phyloP scores from a whole-genome alignment of 2,329 filamentous ascomycete genomes.

The Fusarium fujikuroi region DNA sequence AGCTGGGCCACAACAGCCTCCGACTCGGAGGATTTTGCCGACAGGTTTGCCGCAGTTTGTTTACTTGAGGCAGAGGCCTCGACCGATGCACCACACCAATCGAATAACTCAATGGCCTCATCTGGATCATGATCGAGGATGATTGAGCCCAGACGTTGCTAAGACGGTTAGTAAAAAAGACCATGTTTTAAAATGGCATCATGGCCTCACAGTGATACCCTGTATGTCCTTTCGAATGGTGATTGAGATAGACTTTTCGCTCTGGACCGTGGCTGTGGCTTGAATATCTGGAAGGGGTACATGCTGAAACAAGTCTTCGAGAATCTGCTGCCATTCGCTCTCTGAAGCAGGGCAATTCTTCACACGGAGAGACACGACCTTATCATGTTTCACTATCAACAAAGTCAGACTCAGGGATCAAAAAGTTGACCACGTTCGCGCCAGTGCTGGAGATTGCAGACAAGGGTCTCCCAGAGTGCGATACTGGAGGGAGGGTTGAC shows the following conservation, averaged over 20 bases:
- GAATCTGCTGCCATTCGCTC: conserved; percentile 73
- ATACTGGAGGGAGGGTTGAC: conserved; percentile 21
- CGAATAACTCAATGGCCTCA: conserved; percentile 71
- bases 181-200: conserved; percentile 21
- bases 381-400: conserved; percentile 65
- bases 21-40: conserved; percentile 57
- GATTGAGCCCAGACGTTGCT: conserved; percentile 78
- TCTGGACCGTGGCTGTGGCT: conserved; percentile 66
- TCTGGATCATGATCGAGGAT: conserved; percentile 64
- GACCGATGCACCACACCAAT: conserved; percentile 74
- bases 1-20: conserved; percentile 68
- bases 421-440: conserved; percentile 28
- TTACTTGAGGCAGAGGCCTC: conserved; percentile 59
- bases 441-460: conserved; percentile 34
- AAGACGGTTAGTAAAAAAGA: conserved; percentile 35
- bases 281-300: conserved; percentile 65
- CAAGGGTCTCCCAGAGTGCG: conserved; percentile 29
- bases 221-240: conserved; percentile 72
- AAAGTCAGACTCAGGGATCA: conserved; percentile 36
- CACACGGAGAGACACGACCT: conserved; percentile 62
- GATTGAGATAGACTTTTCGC: conserved; percentile 64
- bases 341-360: conserved; percentile 65
- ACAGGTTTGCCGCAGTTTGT: conserved; percentile 55
- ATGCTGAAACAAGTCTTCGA: conserved; percentile 67
- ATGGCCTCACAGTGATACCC: conserved; percentile 70